Percentiles rank a stretch among this genome's conserved stretches.
These are phyloP conservation scores for Pelargonium citronellum DNA, from an alignment of 441 rosid genomes.

Conservation along the genomic window DNA sequence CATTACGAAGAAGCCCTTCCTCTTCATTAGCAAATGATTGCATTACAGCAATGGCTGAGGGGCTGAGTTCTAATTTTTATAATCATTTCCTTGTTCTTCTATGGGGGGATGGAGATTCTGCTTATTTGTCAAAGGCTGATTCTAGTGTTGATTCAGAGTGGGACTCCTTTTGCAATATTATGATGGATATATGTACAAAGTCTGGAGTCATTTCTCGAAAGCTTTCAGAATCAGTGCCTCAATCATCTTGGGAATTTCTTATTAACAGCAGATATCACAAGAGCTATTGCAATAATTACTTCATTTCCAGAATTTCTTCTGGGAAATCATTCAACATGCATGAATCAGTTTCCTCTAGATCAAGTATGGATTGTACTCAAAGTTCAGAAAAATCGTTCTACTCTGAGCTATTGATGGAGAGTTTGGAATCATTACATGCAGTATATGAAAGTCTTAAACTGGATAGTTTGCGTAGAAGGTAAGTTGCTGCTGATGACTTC, in stretches of 20 bases:
- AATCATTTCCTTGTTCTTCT: constrained; percentile 73
- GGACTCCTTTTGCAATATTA: constrained; percentile 56
- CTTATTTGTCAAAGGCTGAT: constrained; percentile 43
- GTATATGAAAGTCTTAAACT: constrained; percentile 90
- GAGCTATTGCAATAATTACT: constrained; percentile 48
- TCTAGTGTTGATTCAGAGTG: constrained; percentile 65
- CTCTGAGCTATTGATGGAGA: constrained; percentile 52
- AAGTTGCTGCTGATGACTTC: constrained; percentile 23
- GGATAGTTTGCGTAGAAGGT: constrained; percentile 90
- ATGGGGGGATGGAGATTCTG: constrained; percentile 63
- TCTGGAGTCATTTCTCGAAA: constrained; percentile 37
- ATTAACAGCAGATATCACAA: constrained; percentile 74
- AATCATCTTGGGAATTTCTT: constrained; percentile 86
- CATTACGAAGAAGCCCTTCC: constrained; percentile 63
- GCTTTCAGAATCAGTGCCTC: constrained; percentile 27
- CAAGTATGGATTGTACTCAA: constrained; percentile 34
- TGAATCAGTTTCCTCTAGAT: constrained; percentile 30
- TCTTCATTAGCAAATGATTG: constrained; percentile 85
- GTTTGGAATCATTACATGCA: constrained; percentile 80
- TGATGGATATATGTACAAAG: constrained; percentile 60
- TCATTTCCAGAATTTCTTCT: constrained; percentile 36
- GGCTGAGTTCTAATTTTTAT: constrained; percentile 61
- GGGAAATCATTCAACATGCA: constrained; percentile 26
- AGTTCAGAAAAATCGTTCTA: constrained; percentile 38
- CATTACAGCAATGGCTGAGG: constrained; percentile 86